A percentile compares a stretch with the other conserved stretches of the same genome.
Evolutionary conservation across 1,284 basidiomycete genomes (phyloP).

Genomic region (Ceratobasidium sp.): DNA sequence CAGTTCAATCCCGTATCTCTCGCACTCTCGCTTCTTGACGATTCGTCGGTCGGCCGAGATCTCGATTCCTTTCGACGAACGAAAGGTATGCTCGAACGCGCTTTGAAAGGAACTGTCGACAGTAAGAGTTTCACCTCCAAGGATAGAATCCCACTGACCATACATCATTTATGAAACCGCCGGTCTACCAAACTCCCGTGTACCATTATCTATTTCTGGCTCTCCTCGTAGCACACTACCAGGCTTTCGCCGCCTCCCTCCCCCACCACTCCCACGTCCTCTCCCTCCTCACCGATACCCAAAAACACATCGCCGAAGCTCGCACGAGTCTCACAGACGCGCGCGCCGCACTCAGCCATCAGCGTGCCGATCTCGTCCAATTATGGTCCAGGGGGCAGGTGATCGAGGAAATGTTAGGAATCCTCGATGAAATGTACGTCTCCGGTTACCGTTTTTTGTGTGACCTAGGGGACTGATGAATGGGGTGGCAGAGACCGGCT

Average conservation of each 20-base stretch:
- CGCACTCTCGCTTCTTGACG: constrained; percentile 86
- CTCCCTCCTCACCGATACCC: constrained; percentile 76
- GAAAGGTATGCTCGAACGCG: constrained; percentile 79
- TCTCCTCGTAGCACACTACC: constrained; percentile 79
- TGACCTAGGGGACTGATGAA: constrained; percentile 45
- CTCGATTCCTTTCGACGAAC: constrained; percentile 81
- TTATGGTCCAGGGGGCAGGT: constrained; percentile 86
- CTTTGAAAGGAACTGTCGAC: constrained; percentile 86
- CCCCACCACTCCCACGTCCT: constrained; percentile 87
- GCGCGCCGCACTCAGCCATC: constrained; percentile 81
- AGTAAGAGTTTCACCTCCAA: constrained; percentile 63
- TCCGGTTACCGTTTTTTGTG: neutral
- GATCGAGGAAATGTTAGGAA: constrained; percentile 90
- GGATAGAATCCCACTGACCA: too few species aligned
- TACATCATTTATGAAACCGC: too few species aligned
- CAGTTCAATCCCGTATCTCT: constrained; percentile 94
- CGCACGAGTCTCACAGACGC: constrained; percentile 80
- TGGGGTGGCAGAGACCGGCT: constrained; percentile 80
- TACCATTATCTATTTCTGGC: too few species aligned
- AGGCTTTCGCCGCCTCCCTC: constrained; percentile 90
- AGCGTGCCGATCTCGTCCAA: constrained; percentile 87
- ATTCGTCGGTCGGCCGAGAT: constrained; percentile 75
- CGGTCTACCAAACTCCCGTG: too few species aligned
- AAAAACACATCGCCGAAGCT: constrained; percentile 79
- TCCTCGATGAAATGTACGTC: constrained; percentile 90